Conservation (phyloP, 2,329 filamentous ascomycete genomes). For the Berkeleyomyces rouxiae region DNA sequence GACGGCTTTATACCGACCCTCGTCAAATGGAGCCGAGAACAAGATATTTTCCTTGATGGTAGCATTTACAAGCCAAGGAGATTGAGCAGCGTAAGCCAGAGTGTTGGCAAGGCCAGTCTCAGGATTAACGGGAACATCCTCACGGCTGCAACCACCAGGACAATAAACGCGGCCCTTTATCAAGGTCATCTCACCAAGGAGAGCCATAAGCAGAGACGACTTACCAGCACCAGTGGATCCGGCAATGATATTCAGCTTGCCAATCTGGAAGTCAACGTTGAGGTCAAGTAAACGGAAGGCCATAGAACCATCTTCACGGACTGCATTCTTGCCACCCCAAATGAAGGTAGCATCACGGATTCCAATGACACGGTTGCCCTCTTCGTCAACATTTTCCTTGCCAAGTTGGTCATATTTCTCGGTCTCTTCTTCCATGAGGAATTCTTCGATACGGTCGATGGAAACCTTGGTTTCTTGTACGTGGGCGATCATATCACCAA, state of each 20-base stretch:
- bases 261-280: conserved; percentile 65
- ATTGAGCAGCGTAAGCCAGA: conserved; percentile 89
- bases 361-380: conserved; percentile 61
- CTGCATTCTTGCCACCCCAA: conserved; percentile 60
- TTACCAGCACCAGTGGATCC: conserved; percentile 91
- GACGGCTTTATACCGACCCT: conserved; percentile 71
- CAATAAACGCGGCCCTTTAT: conserved; percentile 67
- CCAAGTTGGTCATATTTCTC: conserved; percentile 83
- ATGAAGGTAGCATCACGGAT: conserved; percentile 74
- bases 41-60: conserved; percentile 93
- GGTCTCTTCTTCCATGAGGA: conserved; percentile 82
- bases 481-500: conserved; percentile 97
- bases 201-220: conserved; percentile 86
- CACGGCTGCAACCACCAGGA: conserved; percentile 69
- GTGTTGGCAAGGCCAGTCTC: conserved; percentile 79
- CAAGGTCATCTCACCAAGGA: conserved; percentile 90
- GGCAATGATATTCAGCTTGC: conserved; percentile 79
- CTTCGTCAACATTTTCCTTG: conserved; percentile 48
- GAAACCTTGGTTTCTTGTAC: conserved; percentile 96
- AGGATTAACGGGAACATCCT: conserved; percentile 66
- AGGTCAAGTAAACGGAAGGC: conserved; percentile 73
- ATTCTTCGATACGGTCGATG: conserved; percentile 89
- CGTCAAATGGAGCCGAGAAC: conserved; percentile 67
- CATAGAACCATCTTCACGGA: conserved; percentile 47
- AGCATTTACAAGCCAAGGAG: conserved; percentile 91